These are phyloP conservation scores for Phytophthora multivora DNA, from an alignment of 352 stramenopile species.

Conservation along the genomic window DNA sequence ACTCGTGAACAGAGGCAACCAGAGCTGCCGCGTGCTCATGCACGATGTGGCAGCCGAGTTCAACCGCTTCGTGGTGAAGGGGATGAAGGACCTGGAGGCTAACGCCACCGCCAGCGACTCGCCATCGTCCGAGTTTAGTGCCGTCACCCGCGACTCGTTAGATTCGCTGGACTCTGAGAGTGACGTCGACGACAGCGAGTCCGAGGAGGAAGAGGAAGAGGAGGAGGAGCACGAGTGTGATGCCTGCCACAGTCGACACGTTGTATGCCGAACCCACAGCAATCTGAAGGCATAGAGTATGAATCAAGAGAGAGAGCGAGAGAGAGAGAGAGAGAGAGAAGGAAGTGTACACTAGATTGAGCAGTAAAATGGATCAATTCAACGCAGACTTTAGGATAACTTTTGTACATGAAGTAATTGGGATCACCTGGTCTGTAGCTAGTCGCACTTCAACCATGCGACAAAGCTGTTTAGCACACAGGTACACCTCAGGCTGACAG, in stretches of 20 bases:
- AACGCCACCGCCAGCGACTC: conserved; percentile 24
- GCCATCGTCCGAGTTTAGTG: conserved; percentile 35
- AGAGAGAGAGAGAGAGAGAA: not conserved
- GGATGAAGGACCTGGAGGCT: conserved; percentile 38
- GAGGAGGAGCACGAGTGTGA: conserved; percentile 34
- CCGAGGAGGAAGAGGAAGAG: conserved; percentile 27
- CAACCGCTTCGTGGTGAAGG: conserved; percentile 42
- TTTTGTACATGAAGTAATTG: not conserved
- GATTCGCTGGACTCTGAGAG: conserved; percentile 28
- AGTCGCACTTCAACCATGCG: not conserved
- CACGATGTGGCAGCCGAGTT: conserved; percentile 39
- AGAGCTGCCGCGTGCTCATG: conserved; percentile 38
- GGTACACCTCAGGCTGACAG: not conserved
- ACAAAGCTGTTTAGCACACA: not conserved
- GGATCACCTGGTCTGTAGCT: not conserved
- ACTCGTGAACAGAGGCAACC: conserved; percentile 45
- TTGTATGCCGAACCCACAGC: conserved; percentile 33
- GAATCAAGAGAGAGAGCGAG: not conserved
- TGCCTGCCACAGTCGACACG: conserved; percentile 39
- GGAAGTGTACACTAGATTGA: conserved; percentile 13
- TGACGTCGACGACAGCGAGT: conserved; percentile 15
- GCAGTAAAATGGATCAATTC: conserved; percentile 1
- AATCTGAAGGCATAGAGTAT: conserved; percentile 20
- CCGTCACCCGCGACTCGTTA: conserved; percentile 29
- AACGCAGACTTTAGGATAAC: not conserved